Evolutionary conservation across 805 yeast species (phyloP), one percentile per base, ranked within the genome.

Genomic region (Starmerella roubikii): DNA sequence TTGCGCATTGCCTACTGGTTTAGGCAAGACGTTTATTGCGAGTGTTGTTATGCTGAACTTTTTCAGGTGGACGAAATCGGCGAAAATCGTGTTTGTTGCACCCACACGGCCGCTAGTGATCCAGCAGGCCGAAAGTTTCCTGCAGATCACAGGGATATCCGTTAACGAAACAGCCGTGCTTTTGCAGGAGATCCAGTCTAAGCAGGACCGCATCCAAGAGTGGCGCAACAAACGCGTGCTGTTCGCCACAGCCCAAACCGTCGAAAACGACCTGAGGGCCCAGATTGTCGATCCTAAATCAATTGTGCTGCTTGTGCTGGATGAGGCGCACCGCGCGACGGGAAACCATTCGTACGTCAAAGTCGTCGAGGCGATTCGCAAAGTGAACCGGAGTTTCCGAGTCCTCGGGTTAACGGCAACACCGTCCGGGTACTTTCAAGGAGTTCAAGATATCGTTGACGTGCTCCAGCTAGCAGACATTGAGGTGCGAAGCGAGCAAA

Each of bases 91-190:
- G 1, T 91, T 91, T 57, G 77, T 88, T 78, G 98, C 99, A 0
- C 99, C 99, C 0, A 91, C 99, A 2, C 67, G 86, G 47, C 99
- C 99, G 0, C 66, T 91, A 39, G 97, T 91, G 6, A 86, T 94
- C 1, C 99, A 91, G 60, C 98, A 91, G 59, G 80, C 88, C 48
- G 80, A 79, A 53, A 96, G 97, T 1, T 91, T 94, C 54, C 68
- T 84, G 39, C 78, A 83, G 8, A 75, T 82, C 13, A 78, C 94
- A 0, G 96, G 95, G 3, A 73, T 93, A 17, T 78, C 93, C 1
- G 62, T 76, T 35, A 62, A 69, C 18, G 78, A 78, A 33, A 81
- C 88, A 2, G 42, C 50, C 3, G 51, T 46, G 1, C 35, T 52
- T 8, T 35, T 52, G 9, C 40, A 42, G 21, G 42, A 42, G 12